phyloP scores from a whole-genome alignment of 1,284 basidiomycete genomes.

The Moniliophthora roreri region DNA sequence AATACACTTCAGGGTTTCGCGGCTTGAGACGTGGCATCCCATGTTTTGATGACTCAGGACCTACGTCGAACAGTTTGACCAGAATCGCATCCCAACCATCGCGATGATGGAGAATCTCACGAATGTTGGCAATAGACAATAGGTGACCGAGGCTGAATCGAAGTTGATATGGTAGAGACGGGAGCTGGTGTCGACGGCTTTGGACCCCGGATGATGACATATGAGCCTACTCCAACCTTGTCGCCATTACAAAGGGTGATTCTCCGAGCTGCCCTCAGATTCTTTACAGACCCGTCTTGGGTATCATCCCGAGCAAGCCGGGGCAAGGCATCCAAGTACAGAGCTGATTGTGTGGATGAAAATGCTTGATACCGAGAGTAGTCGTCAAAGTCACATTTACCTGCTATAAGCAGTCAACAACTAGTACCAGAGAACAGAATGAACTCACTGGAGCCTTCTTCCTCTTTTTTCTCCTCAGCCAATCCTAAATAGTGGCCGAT shows the following conservation, averaged over 20 bases:
- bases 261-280: background rate
- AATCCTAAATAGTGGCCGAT: constrained; percentile 2
- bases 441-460: no score
- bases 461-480: no score
- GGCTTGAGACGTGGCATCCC: constrained; percentile 7
- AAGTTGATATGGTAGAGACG: background rate
- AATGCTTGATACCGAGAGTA: background rate
- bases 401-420: background rate
- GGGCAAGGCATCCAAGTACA: background rate
- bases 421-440: no score
- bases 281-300: background rate
- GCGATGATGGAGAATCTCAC: background rate
- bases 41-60: background rate
- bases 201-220: background rate
- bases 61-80: background rate
- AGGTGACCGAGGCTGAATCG: no score
- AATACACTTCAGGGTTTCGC: background rate
- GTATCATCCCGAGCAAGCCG: background rate
- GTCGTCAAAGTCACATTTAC: background rate
- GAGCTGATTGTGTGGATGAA: background rate
- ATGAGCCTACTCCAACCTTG: background rate
- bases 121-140: background rate
- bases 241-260: background rate
- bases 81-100: background rate
- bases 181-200: no score